These are phyloP conservation scores for Apiospora phragmitis DNA, from an alignment of 2,329 filamentous ascomycete species.

Conservation along the genomic window DNA sequence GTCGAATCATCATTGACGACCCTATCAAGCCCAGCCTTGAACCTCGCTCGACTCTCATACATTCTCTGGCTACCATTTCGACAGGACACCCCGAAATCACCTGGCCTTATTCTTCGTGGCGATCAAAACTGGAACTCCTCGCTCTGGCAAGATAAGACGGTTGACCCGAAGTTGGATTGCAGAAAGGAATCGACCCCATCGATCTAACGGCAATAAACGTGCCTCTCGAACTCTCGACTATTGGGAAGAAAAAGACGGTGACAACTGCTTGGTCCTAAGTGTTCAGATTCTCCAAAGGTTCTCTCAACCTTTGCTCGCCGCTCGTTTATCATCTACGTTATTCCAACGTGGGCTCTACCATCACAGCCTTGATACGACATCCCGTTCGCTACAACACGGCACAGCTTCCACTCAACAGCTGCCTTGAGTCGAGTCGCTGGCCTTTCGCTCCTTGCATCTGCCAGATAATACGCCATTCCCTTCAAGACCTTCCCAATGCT, in stretches of 20 bases:
- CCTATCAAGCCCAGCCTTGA: neutral
- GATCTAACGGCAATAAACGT: neutral
- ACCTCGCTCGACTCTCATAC: neutral
- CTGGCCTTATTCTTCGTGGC: neutral
- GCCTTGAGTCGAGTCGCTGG: neutral
- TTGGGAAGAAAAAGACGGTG: neutral
- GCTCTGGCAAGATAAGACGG: neutral
- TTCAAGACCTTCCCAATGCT: slow-evolving; percentile 48
- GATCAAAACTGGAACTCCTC: neutral
- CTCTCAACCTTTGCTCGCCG: slow-evolving; percentile 3
- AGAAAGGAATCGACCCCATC: neutral
- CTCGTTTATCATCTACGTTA: slow-evolving; percentile 8
- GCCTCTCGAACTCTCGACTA: neutral
- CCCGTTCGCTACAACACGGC: neutral
- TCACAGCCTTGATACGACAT: neutral
- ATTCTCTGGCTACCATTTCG: neutral
- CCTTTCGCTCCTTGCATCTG: neutral
- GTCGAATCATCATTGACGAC: neutral
- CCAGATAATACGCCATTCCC: neutral
- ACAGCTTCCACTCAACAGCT: neutral
- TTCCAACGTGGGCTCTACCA: neutral
- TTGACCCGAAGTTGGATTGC: neutral
- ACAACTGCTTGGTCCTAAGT: neutral
- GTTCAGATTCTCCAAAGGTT: neutral
- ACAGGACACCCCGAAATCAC: neutral